Conservation (phyloP, 2,329 filamentous ascomycete genomes). For the Colletotrichum chlorophyti region DNA sequence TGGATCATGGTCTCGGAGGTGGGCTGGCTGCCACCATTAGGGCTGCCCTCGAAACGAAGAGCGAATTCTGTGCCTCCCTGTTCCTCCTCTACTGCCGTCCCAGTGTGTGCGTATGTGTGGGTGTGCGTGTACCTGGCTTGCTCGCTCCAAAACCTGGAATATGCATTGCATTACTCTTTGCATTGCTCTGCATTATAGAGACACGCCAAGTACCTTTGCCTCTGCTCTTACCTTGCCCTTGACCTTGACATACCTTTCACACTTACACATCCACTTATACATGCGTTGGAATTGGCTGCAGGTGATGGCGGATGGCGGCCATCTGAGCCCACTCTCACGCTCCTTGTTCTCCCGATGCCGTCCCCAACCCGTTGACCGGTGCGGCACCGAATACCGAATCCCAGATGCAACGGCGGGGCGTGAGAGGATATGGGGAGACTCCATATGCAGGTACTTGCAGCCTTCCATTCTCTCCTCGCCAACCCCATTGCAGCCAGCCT, state of each 20-base stretch:
- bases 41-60: not conserved
- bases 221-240: not conserved
- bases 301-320: not conserved
- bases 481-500: not conserved
- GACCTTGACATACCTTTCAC: not conserved
- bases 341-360: not conserved
- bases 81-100: too few species aligned
- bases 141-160: not conserved
- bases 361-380: not conserved
- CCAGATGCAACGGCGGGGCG: slow-evolving; percentile 2
- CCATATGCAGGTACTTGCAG: slow-evolving; percentile 5
- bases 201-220: not conserved
- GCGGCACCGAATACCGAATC: slow-evolving; percentile 24
- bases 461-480: not conserved
- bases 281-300: too few species aligned
- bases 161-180: not conserved
- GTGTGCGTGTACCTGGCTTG: not conserved
- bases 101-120: too few species aligned
- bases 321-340: not conserved
- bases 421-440: slow-evolving; percentile 1
- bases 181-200: not conserved
- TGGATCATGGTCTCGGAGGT: not conserved
- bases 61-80: not conserved
- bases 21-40: not conserved
- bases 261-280: not conserved